phyloP scores from a whole-genome alignment of 768 basidiomycete genomes.

The Lactifluus echinatus region DNA sequence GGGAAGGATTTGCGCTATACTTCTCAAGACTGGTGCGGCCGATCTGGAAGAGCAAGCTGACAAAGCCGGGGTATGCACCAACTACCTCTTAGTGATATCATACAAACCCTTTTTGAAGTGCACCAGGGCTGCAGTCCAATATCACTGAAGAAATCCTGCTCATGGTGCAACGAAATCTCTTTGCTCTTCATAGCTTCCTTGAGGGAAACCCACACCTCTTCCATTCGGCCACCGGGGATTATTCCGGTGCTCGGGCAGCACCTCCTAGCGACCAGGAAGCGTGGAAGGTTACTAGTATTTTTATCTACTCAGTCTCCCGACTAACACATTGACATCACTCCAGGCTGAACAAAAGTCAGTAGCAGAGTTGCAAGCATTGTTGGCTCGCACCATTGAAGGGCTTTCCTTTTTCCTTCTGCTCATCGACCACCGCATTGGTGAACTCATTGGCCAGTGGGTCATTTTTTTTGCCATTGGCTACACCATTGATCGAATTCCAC shows the following conservation, averaged over 20 bases:
- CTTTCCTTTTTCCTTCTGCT: slow-evolving; percentile 88
- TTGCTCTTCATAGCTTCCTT: slow-evolving; percentile 65
- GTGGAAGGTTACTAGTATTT: slow-evolving; percentile 55
- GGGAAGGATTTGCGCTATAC: slow-evolving; percentile 83
- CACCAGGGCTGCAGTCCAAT: slow-evolving; percentile 26
- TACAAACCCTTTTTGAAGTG: slow-evolving; percentile 6
- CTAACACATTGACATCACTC: slow-evolving; percentile 15
- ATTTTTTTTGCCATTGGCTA: neutral
- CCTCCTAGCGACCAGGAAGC: slow-evolving; percentile 72
- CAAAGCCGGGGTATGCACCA: slow-evolving; percentile 44
- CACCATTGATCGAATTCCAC: neutral
- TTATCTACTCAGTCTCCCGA: neutral
- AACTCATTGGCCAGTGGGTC: slow-evolving; percentile 72
- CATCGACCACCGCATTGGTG: slow-evolving; percentile 83
- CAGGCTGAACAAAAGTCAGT: slow-evolving; percentile 80
- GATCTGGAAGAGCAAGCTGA: slow-evolving; percentile 80
- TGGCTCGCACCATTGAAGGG: slow-evolving; percentile 86
- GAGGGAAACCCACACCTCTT: slow-evolving; percentile 81
- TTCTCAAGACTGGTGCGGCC: slow-evolving; percentile 79
- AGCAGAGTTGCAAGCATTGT: slow-evolving; percentile 61
- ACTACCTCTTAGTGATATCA: neutral
- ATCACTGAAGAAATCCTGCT: slow-evolving; percentile 55
- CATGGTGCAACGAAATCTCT: slow-evolving; percentile 72
- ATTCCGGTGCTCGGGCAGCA: slow-evolving; percentile 44
- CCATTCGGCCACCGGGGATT: slow-evolving; percentile 69